These are phyloP conservation scores for Pseudogymnoascus sp. DNA, from an alignment of 2,329 filamentous ascomycete genomes.

Conservation along the genomic window DNA sequence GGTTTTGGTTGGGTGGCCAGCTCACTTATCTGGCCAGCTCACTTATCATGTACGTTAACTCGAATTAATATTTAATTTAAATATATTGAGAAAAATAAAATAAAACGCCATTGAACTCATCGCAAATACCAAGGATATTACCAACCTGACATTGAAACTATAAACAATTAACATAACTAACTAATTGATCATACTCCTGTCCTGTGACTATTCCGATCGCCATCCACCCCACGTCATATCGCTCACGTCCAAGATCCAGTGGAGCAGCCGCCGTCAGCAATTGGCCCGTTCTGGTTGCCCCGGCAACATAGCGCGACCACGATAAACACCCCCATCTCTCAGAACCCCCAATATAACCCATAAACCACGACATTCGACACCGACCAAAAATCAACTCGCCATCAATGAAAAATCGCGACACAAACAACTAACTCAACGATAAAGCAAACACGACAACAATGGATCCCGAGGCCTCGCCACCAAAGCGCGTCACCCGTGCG, in stretches of 20 bases:
- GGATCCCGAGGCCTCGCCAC: slow-evolving; percentile 43
- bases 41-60: too few species aligned
- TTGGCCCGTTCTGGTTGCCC: neutral
- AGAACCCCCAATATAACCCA: slow-evolving; percentile 6
- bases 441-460: slow-evolving; percentile 30
- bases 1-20: too few species aligned
- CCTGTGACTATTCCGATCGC: neutral
- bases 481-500: slow-evolving; percentile 50
- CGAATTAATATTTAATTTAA: neutral
- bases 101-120: neutral
- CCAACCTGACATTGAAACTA: neutral
- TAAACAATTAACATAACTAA: neutral
- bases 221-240: neutral
- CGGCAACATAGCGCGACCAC: neutral
- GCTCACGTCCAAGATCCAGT: neutral
- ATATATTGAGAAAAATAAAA: neutral
- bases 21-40: too few species aligned
- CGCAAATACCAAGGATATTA: neutral
- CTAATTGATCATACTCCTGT: neutral
- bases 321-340: slow-evolving; percentile 5
- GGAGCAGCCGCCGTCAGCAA: neutral
- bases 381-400: neutral
- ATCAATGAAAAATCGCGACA: slow-evolving; percentile 8
- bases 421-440: neutral
- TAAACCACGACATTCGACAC: slow-evolving; percentile 8